Percentiles rank a stretch among this genome's conserved stretches.
Evolutionary conservation across 768 basidiomycete genomes (phyloP).

Genomic region (Russula emetica): DNA sequence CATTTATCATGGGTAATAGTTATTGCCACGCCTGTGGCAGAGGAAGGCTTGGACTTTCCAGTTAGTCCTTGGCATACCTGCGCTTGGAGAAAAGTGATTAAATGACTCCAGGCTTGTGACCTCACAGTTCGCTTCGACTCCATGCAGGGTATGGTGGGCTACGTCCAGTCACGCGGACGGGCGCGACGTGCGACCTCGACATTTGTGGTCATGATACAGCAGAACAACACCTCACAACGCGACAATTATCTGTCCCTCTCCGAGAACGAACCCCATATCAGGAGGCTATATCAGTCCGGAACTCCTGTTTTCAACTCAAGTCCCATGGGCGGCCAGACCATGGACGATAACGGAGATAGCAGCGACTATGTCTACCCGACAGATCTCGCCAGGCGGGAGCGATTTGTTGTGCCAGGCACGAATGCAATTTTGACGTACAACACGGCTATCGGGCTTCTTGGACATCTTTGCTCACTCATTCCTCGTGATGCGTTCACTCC

Average conservation of each 20-base stretch:
- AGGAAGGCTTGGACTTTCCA: conserved; percentile 90
- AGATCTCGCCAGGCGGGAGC: conserved; percentile 64
- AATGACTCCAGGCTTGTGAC: conserved; percentile 61
- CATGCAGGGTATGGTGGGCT: conserved; percentile 77
- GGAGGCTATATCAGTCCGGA: conserved; percentile 55
- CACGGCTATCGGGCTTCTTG: conserved; percentile 64
- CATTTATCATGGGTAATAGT: conserved; percentile 39
- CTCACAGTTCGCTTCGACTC: conserved; percentile 83
- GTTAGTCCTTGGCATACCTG: conserved; percentile 37
- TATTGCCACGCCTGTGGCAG: conserved; percentile 82
- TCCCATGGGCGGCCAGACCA: conserved; percentile 44
- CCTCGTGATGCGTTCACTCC: conserved; percentile 68
- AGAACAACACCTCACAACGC: conserved; percentile 52
- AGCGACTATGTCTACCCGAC: conserved; percentile 40
- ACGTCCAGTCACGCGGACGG: conserved; percentile 85
- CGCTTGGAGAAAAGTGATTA: conserved; percentile 14
- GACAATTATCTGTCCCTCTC: conserved; percentile 56
- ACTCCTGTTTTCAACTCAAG: conserved; percentile 34
- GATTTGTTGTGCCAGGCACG: conserved; percentile 65
- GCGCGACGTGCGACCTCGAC: conserved; percentile 73
- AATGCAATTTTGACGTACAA: conserved; percentile 79
- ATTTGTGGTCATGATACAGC: conserved; percentile 76
- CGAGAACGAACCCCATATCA: conserved; percentile 60
- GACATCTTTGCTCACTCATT: conserved; percentile 73
- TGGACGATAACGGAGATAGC: conserved; percentile 7